Percentiles rank a stretch among this genome's conserved stretches.
phyloP scores from a whole-genome alignment of 2,329 filamentous ascomycete genomes.

The Dothideomycetidae sp. region DNA sequence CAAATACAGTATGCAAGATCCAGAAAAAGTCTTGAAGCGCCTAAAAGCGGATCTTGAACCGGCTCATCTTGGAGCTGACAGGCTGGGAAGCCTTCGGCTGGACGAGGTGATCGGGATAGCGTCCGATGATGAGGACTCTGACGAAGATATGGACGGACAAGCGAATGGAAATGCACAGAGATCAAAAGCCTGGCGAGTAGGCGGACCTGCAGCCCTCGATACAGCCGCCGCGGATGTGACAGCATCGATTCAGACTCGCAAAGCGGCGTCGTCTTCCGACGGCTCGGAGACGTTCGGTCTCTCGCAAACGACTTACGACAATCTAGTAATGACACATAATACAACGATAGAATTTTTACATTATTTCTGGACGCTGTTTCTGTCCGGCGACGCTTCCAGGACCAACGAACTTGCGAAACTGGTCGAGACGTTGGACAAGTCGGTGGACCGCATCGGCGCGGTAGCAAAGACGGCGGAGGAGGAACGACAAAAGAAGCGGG shows the following conservation, averaged over 20 bases:
- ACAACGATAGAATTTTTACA: constrained; percentile 93
- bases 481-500: constrained; percentile 53
- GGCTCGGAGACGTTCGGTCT: constrained; percentile 20
- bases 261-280: constrained; percentile 15
- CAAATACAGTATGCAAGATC: constrained; percentile 55
- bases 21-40: constrained; percentile 49
- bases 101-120: constrained; percentile 52
- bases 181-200: constrained; percentile 43
- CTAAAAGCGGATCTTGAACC: constrained; percentile 50
- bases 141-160: constrained; percentile 38
- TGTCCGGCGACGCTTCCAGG: constrained; percentile 67
- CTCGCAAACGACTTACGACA: constrained; percentile 40
- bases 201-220: constrained; percentile 52
- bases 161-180: constrained; percentile 14
- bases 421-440: constrained; percentile 66
- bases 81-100: constrained; percentile 30
- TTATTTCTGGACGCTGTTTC: constrained; percentile 88
- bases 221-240: constrained; percentile 54
- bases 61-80: constrained; percentile 20
- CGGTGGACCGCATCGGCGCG: constrained; percentile 62
- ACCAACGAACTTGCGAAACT: constrained; percentile 69
- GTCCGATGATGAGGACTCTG: constrained; percentile 46
- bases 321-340: constrained; percentile 64
- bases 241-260: constrained; percentile 44
- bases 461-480: constrained; percentile 69